Base-by-base conservation (phyloP, 2,329 filamentous ascomycete species). In the Phialophora chinensis region DNA sequence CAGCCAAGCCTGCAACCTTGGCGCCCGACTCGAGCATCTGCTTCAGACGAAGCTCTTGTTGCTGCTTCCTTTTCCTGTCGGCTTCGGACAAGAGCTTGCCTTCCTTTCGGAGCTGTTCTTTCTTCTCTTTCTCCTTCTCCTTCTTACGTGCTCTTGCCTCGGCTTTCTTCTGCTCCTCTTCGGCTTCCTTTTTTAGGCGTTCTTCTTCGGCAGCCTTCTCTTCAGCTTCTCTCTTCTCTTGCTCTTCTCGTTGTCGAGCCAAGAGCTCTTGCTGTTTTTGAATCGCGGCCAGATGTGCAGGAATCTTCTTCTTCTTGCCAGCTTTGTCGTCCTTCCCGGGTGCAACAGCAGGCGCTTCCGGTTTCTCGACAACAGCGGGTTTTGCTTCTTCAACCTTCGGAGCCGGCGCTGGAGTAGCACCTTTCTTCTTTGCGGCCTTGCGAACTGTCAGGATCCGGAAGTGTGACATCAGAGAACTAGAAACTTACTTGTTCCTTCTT, bases 401-500 rank as follows among this genome's bases (percentile, higher is more conserved):
- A 23, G 80, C 82, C 35, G 85, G 80, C 67, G 81, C 80, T 12
- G 84, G 72, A 61, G 78, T 79, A 27, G 81, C 74, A 33, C 85
- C 80, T 82, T 95, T 96, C 85, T 96, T 96, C 83, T 93, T 92
- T 31, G 91, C 88, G 71, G 92, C 92, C 90, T 91, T 72, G 66
- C 29, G 66, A 14, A 42, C 29, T 52, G 63, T 63, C 31, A 67
- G 57, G 29, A 38, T 42, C 53, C 12, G 25, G 44, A 42, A 56
- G 17, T 17, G 55, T 53, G 25, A 5, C 23, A 56, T 31, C 17
- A 67, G n/a, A 42, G 38, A 63, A 10, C 6, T 6, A 23, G 49
- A 44, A 47, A 76, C 83, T 65, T 78, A 95, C 92, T 87, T 98
- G 91, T 80, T 99, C 95, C 88, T 93, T 99, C 84, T 99, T 99